Base-by-base conservation (phyloP, 2,329 filamentous ascomycete species). In the Clarireedia homoeocarpa region DNA sequence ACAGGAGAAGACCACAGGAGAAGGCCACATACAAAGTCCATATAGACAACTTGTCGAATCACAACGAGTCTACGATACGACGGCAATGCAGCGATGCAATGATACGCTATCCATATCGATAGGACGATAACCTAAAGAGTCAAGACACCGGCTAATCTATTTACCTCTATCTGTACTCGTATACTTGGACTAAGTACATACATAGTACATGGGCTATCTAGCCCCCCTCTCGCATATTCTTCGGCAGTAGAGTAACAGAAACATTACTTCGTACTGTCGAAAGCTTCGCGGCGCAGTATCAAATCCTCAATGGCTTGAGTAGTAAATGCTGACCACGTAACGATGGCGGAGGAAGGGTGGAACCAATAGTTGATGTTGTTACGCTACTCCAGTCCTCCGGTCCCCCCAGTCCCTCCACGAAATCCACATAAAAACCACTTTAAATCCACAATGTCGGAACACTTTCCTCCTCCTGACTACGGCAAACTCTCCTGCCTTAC, bases 371-470 rank as follows among this genome's bases (percentile, higher is more conserved):
- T 44, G 40, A 10, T 15, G 24, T 24, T 26, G 20, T 5, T 15
- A 47, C 14, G 10, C 14, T 14, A 5, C 9, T 10, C 9, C 17
- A 15, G 40, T 44, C 20, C n/a, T 45, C 42, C 12, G 14, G 9
- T 47, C 44, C 7, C 20, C n/a, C 40, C n/a, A 44, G n/a, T 23
- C n/a, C 40, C 45, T 34, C 36, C 26, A 51, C 30, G 17, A 51
- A 55, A 36, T 55, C 53, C 46, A 38, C 26, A 20, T n/a, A 7
- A 6, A 44, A 55, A 23, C 46, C 52, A 44, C 36, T 44, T 44
- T 42, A 44, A 30, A 45, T 23, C 47, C 27, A 51, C 47, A 44
- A 51, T 23, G 23, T 44, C 47, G 46, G 46, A 15, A 36, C 20
- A 44, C 9, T 36, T 45, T n/a, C 47, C 47, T 23, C 24, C 40